Conservation (phyloP, 805 yeast genomes). For the Hanseniaspora guilliermondii region DNA sequence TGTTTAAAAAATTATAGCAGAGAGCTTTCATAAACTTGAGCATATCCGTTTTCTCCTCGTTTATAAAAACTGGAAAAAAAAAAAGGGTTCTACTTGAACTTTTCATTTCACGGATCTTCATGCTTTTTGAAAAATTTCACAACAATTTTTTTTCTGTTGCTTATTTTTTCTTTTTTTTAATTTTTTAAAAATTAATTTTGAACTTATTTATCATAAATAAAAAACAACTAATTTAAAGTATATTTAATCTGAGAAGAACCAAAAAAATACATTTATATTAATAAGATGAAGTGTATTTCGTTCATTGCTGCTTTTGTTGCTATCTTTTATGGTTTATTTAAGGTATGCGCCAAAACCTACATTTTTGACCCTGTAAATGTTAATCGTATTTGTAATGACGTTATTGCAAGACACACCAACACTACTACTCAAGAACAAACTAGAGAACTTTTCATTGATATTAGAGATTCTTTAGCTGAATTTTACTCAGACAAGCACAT, state of each 20-base stretch:
- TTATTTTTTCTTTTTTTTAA: no score
- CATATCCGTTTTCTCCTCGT: no score
- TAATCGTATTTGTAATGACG: slow-evolving; percentile 45
- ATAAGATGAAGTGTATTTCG: not conserved
- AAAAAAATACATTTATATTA: not conserved
- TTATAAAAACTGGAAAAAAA: no score
- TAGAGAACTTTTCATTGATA: slow-evolving; percentile 48
- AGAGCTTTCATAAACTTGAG: no score
- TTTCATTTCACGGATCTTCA: no score
- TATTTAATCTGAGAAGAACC: not conserved
- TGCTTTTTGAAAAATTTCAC: no score
- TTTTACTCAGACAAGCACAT: slow-evolving; percentile 62
- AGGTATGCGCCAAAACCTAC: slow-evolving; percentile 26
- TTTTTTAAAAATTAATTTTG: not conserved
- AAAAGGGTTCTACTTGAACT: no score
- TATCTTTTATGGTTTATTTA: not conserved
- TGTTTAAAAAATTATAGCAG: no score
- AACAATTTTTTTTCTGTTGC: no score
- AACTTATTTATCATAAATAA: not conserved
- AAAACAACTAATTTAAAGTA: not conserved
- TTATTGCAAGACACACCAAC: slow-evolving; percentile 33
- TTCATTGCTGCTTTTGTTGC: not conserved
- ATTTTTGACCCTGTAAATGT: slow-evolving; percentile 57
- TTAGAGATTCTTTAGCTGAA: slow-evolving; percentile 45
- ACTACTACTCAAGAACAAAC: slow-evolving; percentile 41